A percentile compares a stretch with the other conserved stretches of the same genome.
These are phyloP conservation scores for Pyrus pyrifolia DNA, from an alignment of 306 rosid species.

Conservation along the genomic window DNA sequence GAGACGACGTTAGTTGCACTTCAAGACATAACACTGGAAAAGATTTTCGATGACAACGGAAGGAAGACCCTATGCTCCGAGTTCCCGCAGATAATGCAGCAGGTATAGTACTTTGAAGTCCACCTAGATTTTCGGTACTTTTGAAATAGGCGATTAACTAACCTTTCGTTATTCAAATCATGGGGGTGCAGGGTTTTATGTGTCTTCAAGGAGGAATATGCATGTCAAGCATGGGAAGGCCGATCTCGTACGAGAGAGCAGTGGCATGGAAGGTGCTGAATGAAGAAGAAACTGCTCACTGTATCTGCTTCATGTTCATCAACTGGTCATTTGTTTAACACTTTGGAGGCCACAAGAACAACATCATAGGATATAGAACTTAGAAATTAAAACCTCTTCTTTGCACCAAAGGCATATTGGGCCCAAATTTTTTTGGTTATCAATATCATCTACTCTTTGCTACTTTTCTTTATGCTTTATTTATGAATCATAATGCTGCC, in stretches of 20 bases:
- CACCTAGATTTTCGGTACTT: neutral
- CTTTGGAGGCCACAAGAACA: neutral
- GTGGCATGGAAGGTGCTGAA: slow-evolving; percentile 97
- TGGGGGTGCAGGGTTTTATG: slow-evolving; percentile 60
- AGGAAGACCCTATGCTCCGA: slow-evolving; percentile 77
- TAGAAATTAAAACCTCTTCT: neutral
- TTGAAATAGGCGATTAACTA: neutral
- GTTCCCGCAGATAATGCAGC: slow-evolving; percentile 97
- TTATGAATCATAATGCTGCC: slow-evolving; percentile 25
- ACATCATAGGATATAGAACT: slow-evolving; percentile 24
- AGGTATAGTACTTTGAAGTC: slow-evolving; percentile 37
- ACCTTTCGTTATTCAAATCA: neutral
- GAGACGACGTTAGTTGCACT: slow-evolving; percentile 94
- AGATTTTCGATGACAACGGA: slow-evolving; percentile 88
- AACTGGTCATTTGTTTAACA: slow-evolving; percentile 95
- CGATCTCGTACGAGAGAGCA: slow-evolving; percentile 89
- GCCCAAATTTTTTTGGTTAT: slow-evolving; percentile 25
- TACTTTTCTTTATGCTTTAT: slow-evolving; percentile 19
- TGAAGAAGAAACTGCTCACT: slow-evolving; percentile 90
- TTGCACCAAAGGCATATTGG: slow-evolving; percentile 27
- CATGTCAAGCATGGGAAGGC: slow-evolving; percentile 98
- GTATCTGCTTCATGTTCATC: slow-evolving; percentile 90
- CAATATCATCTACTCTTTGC: neutral
- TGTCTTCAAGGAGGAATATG: slow-evolving; percentile 93
- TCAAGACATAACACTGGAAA: slow-evolving; percentile 88